Conservation (phyloP, 306 rosid species). For the Alnus rubra region DNA sequence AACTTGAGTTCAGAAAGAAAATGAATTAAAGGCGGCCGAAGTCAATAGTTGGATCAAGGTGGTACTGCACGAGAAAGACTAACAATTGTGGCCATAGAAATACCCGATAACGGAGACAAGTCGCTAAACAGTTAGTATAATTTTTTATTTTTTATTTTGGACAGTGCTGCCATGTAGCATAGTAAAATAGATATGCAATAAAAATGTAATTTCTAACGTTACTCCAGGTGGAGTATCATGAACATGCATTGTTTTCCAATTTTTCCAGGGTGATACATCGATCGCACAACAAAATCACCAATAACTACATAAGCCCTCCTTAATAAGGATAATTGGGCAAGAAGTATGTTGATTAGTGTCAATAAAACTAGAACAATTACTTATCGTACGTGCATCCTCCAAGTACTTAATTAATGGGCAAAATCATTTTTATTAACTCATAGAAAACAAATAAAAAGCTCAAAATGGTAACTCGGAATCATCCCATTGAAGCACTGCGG, state of each 20-base stretch:
- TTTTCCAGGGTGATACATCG: not conserved
- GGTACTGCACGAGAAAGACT: too few relatives aligned
- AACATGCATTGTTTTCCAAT: not conserved
- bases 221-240: too few relatives aligned
- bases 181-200: too few relatives aligned
- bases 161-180: too few relatives aligned
- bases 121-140: too few relatives aligned
- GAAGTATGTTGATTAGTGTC: not conserved
- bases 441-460: not conserved
- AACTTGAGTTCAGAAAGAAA: too few relatives aligned
- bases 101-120: too few relatives aligned
- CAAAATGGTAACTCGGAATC: conserved; percentile 61
- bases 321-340: not conserved
- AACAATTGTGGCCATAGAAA: too few relatives aligned
- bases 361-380: not conserved
- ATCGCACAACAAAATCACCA: not conserved
- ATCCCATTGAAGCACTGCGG: conserved; percentile 96
- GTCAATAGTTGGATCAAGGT: too few relatives aligned
- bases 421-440: not conserved
- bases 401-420: not conserved
- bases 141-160: too few relatives aligned
- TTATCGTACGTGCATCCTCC: not conserved
- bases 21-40: too few relatives aligned
- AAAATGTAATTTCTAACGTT: too few relatives aligned
- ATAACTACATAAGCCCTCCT: not conserved